Conservation (phyloP, 169 alveolate species). For the Perkinsus olseni region DNA sequence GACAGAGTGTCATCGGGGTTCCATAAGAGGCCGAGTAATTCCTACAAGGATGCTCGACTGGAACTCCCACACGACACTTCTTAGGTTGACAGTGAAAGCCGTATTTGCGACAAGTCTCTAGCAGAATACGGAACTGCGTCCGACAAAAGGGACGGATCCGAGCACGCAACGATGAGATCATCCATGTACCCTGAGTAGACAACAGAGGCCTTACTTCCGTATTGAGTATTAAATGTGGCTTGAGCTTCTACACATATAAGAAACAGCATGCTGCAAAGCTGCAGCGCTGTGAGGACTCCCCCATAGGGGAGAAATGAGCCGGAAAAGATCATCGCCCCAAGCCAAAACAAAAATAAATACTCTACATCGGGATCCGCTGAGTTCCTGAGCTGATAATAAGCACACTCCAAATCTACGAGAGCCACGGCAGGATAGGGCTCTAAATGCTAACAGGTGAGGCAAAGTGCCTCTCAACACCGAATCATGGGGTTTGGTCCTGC, state of each 20-base stretch:
- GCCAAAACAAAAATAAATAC: neutral
- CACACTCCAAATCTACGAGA: neutral
- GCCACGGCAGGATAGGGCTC: neutral
- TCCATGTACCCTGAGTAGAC: neutral
- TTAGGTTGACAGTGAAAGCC: neutral
- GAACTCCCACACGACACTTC: neutral
- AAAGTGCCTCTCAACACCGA: neutral
- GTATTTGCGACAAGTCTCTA: neutral
- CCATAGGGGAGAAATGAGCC: neutral
- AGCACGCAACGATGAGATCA: neutral
- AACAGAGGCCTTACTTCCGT: neutral
- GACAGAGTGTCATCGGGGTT: neutral
- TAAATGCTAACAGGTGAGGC: neutral
- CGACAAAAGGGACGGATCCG: neutral
- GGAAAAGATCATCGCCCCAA: neutral
- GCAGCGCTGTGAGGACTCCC: no score
- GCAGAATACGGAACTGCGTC: neutral
- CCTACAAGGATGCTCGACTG: neutral
- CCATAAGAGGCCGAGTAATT: neutral
- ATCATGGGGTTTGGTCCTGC: neutral
- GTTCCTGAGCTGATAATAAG: neutral
- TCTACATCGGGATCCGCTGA: no score
- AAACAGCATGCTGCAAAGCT: neutral
- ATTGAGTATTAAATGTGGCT: neutral
- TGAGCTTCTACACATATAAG: neutral